Evolutionary conservation across 2,329 filamentous ascomycete species (phyloP).

Genomic region (Colletotrichum cordylinicola): DNA sequence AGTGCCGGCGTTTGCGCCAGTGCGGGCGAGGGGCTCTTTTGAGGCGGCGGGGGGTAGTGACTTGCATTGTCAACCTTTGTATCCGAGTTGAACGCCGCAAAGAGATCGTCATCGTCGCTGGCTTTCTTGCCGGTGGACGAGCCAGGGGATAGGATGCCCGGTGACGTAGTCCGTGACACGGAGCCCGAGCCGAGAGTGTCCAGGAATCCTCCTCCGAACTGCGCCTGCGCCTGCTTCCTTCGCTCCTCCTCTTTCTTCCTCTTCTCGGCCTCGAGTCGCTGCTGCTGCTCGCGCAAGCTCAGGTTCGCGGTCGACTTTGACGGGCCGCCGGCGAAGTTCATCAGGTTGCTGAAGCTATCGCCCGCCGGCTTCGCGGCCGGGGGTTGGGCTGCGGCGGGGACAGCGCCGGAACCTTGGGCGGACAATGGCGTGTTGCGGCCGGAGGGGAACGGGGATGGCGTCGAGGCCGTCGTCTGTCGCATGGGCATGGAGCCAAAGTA

Average conservation of each 20-base stretch:
- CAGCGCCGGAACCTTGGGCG: slow-evolving; percentile 49
- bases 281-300: slow-evolving; percentile 79
- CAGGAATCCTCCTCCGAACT: slow-evolving; percentile 82
- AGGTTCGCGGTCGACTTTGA: slow-evolving; percentile 72
- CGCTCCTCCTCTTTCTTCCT: slow-evolving; percentile 76
- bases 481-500: slow-evolving; percentile 58
- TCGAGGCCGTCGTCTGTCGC: slow-evolving; percentile 58
- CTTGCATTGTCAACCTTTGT: slow-evolving; percentile 73
- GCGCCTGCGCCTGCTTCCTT: slow-evolving; percentile 72
- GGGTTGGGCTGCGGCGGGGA: slow-evolving; percentile 42
- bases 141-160: slow-evolving; percentile 35
- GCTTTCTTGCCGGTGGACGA: slow-evolving; percentile 32
- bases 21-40: slow-evolving; percentile 49
- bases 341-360: slow-evolving; percentile 81
- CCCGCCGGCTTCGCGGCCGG: slow-evolving; percentile 56
- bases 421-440: slow-evolving; percentile 63
- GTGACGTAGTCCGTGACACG: slow-evolving; percentile 52
- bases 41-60: slow-evolving; percentile 63
- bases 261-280: slow-evolving; percentile 69
- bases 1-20: slow-evolving; percentile 43
- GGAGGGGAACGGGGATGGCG: slow-evolving; percentile 60
- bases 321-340: slow-evolving; percentile 62
- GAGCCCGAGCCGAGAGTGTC: slow-evolving; percentile 69
- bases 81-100: slow-evolving; percentile 70
- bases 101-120: slow-evolving; percentile 66